phyloP scores from a whole-genome alignment of 495 filamentous ascomycete genomes.

The Parachaetomium inaequale region DNA sequence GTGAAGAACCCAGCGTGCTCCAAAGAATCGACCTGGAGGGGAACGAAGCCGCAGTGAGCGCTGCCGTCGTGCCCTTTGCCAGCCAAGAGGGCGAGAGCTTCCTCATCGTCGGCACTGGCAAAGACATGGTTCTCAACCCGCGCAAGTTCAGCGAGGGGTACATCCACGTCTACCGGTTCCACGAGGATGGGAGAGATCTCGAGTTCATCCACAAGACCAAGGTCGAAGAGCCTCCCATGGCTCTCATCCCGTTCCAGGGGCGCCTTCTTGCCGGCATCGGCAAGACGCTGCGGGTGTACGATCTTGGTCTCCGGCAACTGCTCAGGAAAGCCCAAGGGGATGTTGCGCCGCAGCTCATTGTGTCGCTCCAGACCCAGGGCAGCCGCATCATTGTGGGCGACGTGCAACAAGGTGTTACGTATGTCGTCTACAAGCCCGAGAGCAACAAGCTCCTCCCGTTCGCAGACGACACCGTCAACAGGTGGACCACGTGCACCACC shows the following conservation, averaged over 20 bases:
- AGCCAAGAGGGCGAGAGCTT: conserved; percentile 87
- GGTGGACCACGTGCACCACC: conserved; percentile 80
- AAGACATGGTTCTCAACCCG: conserved; percentile 73
- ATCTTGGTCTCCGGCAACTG: conserved; percentile 84
- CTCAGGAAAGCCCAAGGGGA: conserved; percentile 85
- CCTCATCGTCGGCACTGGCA: conserved; percentile 87
- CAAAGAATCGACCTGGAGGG: conserved; percentile 75
- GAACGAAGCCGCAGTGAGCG: conserved; percentile 88
- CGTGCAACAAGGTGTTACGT: conserved; percentile 84
- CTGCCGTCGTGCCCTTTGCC: conserved; percentile 76
- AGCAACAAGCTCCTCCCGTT: conserved; percentile 91
- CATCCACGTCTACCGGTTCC: conserved; percentile 91
- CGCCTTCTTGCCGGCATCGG: conserved; percentile 82
- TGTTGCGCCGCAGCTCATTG: conserved; percentile 76
- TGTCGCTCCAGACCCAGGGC: conserved; percentile 84
- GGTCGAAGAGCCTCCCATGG: conserved; percentile 81
- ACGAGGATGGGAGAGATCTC: conserved; percentile 75
- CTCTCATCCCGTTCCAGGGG: conserved; percentile 88
- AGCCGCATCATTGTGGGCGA: conserved; percentile 89
- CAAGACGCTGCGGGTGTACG: conserved; percentile 76
- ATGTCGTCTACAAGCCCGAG: conserved; percentile 88
- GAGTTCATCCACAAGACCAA: conserved; percentile 97
- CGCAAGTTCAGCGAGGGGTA: conserved; percentile 72
- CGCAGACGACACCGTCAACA: conserved; percentile 78
- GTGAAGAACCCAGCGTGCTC: conserved; percentile 62